A percentile compares a stretch with the other conserved stretches of the same genome.
Conservation (phyloP, 805 yeast species). For the Saccharomyces kudriavzevii region DNA sequence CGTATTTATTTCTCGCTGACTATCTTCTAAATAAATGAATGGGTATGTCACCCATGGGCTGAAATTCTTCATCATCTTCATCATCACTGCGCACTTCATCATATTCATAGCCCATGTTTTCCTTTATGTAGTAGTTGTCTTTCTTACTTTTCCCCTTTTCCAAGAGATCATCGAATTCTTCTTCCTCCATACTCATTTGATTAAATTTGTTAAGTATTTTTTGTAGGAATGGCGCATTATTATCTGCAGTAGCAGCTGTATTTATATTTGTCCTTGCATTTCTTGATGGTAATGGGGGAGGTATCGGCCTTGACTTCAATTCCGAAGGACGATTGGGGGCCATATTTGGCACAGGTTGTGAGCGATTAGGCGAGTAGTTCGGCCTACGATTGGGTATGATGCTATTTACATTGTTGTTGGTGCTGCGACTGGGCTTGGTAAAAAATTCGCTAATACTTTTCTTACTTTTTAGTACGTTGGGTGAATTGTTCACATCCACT, state of each 20-base stretch:
- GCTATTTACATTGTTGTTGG: not conserved
- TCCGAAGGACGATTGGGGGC: not conserved
- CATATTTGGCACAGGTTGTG: not conserved
- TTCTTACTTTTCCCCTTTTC: slow-evolving; percentile 9
- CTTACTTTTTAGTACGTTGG: slow-evolving; percentile 14
- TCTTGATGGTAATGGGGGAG: slow-evolving; percentile 2
- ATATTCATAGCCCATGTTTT: slow-evolving; percentile 22
- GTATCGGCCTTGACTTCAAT: not conserved
- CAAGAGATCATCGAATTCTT: slow-evolving; percentile 26
- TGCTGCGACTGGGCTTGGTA: slow-evolving; percentile 4
- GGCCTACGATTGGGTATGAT: not conserved
- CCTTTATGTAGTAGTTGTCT: slow-evolving; percentile 20
- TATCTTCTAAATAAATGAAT: not conserved
- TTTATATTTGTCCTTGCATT: not conserved
- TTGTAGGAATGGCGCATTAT: slow-evolving; percentile 9
- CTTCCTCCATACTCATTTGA: slow-evolving; percentile 27
- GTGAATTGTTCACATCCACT: slow-evolving; percentile 17
- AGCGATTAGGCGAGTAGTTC: not conserved
- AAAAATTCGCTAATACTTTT: slow-evolving; percentile 20
- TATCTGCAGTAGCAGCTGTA: not conserved
- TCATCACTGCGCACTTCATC: slow-evolving; percentile 19
- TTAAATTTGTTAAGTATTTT: slow-evolving; percentile 23
- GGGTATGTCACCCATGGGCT: not conserved
- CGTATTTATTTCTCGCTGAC: not conserved
- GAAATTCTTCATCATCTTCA: slow-evolving; percentile 9